Percentiles rank a stretch among this genome's conserved stretches.
These are phyloP conservation scores for Aspergillus tubingensis DNA, from an alignment of 2,329 filamentous ascomycete species.

Conservation along the genomic window DNA sequence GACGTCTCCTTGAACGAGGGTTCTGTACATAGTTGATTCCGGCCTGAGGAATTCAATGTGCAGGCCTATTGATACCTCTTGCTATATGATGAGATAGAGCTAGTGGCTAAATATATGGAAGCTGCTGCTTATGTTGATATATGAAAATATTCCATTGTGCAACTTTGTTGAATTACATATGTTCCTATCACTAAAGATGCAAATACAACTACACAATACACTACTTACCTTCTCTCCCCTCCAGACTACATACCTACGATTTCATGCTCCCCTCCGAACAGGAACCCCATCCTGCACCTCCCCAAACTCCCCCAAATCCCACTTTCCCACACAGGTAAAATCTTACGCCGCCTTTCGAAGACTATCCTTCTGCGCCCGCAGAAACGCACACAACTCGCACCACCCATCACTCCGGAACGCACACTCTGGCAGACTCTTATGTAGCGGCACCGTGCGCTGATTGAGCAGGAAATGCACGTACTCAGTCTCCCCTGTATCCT, in stretches of 20 bases:
- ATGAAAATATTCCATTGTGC: too few relatives aligned
- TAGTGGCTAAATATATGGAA: not conserved
- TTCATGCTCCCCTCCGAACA: not conserved
- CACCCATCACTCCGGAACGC: conserved; percentile 71
- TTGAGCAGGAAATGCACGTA: conserved; percentile 77
- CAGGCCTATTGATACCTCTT: conserved; percentile 4
- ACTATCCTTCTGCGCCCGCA: conserved; percentile 63
- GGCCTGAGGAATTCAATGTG: not conserved
- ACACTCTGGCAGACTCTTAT: conserved; percentile 60
- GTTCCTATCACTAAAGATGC: not conserved
- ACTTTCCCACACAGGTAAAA: conserved; percentile 63
- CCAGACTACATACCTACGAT: not conserved
- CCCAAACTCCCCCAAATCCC: conserved; percentile 26
- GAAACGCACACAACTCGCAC: conserved; percentile 71
- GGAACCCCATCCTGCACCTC: conserved; percentile 28
- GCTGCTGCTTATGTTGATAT: too few relatives aligned
- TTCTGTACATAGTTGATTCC: not conserved
- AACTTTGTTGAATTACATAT: too few relatives aligned
- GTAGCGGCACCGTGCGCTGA: conserved; percentile 71
- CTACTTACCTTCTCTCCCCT: not conserved
- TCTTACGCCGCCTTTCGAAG: conserved; percentile 62
- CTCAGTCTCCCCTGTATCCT: conserved; percentile 51
- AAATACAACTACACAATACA: not conserved
- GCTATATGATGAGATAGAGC: not conserved
- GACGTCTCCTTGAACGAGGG: conserved; percentile 12